phyloP scores from a whole-genome alignment of 305 asterid species.

The Fraxinus dipetala region DNA sequence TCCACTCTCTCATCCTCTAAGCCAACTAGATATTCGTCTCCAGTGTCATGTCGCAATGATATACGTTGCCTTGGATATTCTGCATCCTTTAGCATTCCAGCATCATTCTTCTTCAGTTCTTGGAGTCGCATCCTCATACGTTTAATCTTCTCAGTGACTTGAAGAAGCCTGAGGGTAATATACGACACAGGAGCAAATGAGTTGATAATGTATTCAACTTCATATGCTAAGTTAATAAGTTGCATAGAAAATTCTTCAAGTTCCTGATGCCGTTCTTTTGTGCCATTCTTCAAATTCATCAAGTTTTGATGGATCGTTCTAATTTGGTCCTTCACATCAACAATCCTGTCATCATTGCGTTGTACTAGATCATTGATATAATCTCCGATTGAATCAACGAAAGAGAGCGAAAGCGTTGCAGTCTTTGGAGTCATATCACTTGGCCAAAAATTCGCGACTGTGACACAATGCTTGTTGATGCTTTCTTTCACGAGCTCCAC shows the following conservation, averaged over 20 bases:
- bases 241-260: not conserved
- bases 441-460: not conserved
- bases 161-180: slow-evolving; percentile 9
- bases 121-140: not conserved
- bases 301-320: not conserved
- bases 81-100: not conserved
- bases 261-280: not conserved
- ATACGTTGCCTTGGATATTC: not conserved
- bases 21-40: not conserved
- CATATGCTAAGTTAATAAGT: slow-evolving; percentile 3
- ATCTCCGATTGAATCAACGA: not conserved
- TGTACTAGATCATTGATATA: not conserved
- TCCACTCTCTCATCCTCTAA: not conserved
- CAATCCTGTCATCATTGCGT: not conserved
- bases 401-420: not conserved
- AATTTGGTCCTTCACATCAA: not conserved
- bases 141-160: not conserved
- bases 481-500: not conserved
- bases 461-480: not conserved
- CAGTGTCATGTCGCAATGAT: not conserved
- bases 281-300: not conserved
- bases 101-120: not conserved
- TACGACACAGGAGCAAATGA: not conserved
- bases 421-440: not conserved
- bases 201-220: slow-evolving; percentile 14